These are phyloP conservation scores for Monilinia vaccinii-corymbosi DNA, from an alignment of 2,329 filamentous ascomycete genomes.

Conservation along the genomic window DNA sequence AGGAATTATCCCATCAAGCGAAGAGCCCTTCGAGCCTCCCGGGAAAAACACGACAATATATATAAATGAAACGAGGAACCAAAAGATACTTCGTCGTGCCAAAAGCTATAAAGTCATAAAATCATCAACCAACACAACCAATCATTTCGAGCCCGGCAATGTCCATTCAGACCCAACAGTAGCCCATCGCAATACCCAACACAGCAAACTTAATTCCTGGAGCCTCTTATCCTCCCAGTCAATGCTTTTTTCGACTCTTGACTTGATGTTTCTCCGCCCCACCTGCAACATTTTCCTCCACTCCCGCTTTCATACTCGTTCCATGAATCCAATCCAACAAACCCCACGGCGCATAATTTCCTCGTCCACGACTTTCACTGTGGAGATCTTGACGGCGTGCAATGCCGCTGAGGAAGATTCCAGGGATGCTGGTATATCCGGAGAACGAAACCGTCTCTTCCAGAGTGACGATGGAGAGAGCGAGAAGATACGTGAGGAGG, in stretches of 20 bases:
- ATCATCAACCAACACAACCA: too few species aligned
- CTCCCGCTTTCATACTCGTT: constrained; percentile 44
- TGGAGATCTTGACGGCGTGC: constrained; percentile 45
- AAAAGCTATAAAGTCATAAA: too few species aligned
- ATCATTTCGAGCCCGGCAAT: neutral
- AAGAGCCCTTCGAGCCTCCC: too few species aligned
- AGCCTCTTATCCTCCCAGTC: constrained; percentile 22
- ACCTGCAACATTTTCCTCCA: constrained; percentile 43
- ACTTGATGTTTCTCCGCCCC: constrained; percentile 48
- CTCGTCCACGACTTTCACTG: constrained; percentile 44
- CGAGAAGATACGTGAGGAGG: constrained; percentile 61
- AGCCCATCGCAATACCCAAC: neutral
- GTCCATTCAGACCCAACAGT: neutral
- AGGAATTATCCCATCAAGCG: too few species aligned
- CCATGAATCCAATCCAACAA: constrained; percentile 53
- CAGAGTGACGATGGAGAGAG: constrained; percentile 51
- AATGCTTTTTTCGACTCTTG: constrained; percentile 31
- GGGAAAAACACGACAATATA: too few species aligned
- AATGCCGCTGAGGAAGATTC: constrained; percentile 43
- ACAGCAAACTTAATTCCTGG: constrained; percentile 9
- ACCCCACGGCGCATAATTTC: constrained; percentile 55
- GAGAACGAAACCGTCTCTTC: constrained; percentile 61
- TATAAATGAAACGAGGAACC: too few species aligned
- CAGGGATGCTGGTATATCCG: constrained; percentile 52
- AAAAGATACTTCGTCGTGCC: too few species aligned